phyloP scores from a whole-genome alignment of 345 rosid species.

The Hibiscus syriacus region DNA sequence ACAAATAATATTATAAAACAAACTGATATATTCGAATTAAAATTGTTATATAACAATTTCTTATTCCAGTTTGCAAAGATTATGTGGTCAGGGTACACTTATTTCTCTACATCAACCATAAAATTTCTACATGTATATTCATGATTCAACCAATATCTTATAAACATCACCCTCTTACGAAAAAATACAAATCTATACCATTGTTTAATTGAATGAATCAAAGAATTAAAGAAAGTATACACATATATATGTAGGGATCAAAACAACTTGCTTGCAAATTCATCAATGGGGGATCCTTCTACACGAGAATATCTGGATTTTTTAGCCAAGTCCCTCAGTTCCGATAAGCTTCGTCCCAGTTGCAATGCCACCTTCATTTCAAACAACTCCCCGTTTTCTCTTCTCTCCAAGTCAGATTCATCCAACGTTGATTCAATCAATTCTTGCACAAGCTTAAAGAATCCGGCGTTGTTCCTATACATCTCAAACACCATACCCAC shows the following conservation, averaged over 20 bases:
- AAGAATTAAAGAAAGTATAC: background rate
- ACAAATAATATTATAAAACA: too few species aligned
- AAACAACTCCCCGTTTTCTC: slow-evolving; percentile 37
- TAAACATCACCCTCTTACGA: background rate
- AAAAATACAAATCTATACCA: background rate
- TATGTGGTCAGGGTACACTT: background rate
- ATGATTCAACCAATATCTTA: background rate
- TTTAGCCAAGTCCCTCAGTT: slow-evolving; percentile 30
- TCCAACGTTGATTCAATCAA: slow-evolving; percentile 27
- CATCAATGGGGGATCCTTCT: slow-evolving; percentile 15
- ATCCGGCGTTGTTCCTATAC: slow-evolving; percentile 44
- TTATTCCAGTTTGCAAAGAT: background rate
- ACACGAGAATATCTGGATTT: slow-evolving; percentile 5
- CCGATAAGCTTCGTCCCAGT: slow-evolving; percentile 43
- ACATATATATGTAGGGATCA: background rate
- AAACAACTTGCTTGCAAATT: slow-evolving; percentile 50
- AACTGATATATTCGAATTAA: too few species aligned
- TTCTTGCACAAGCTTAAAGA: slow-evolving; percentile 36
- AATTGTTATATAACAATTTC: too few species aligned
- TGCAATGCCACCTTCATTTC: slow-evolving; percentile 35
- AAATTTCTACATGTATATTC: background rate
- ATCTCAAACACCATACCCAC: slow-evolving; percentile 56
- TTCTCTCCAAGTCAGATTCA: slow-evolving; percentile 25
- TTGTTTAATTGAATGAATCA: background rate
- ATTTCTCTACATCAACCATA: slow-evolving; percentile 11